A percentile compares a stretch with the other conserved stretches of the same genome.
These are phyloP conservation scores for Pichia membranifaciens DNA, from an alignment of 805 yeast genomes.

Conservation along the genomic window DNA sequence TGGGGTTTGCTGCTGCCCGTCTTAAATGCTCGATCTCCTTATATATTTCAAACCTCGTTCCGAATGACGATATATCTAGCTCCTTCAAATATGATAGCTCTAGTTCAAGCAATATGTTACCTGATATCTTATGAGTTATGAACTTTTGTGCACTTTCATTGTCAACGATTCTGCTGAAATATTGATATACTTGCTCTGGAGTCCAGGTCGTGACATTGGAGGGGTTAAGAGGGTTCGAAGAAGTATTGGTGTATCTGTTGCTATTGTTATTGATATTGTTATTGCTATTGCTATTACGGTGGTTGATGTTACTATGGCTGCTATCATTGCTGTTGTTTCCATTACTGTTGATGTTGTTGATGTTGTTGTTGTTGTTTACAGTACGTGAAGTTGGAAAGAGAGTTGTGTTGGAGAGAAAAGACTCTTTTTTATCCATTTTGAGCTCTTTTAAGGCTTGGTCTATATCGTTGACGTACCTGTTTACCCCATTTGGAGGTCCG, in stretches of 20 bases:
- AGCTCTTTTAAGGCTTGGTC: constrained; percentile 68
- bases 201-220: constrained; percentile 61
- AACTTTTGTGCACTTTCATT: constrained; percentile 70
- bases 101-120: constrained; percentile 75
- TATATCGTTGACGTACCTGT: constrained; percentile 58
- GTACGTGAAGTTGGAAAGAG: neutral
- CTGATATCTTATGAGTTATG: constrained; percentile 82
- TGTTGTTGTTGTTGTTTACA: neutral
- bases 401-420: neutral
- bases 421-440: constrained; percentile 21
- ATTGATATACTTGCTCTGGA: constrained; percentile 77
- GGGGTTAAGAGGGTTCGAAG: constrained; percentile 34
- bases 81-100: constrained; percentile 86
- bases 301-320: neutral
- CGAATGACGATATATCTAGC: constrained; percentile 85
- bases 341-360: neutral
- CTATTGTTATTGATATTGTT: neutral
- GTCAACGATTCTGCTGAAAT: constrained; percentile 68
- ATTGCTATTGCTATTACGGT: too few relatives aligned
- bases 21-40: constrained; percentile 77
- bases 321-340: neutral
- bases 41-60: constrained; percentile 87
- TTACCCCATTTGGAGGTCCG: constrained; percentile 6
- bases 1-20: constrained; percentile 18
- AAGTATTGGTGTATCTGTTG: neutral